phyloP scores from a whole-genome alignment of 495 filamentous ascomycete genomes.

The Hypomontagnella submonticulosa region DNA sequence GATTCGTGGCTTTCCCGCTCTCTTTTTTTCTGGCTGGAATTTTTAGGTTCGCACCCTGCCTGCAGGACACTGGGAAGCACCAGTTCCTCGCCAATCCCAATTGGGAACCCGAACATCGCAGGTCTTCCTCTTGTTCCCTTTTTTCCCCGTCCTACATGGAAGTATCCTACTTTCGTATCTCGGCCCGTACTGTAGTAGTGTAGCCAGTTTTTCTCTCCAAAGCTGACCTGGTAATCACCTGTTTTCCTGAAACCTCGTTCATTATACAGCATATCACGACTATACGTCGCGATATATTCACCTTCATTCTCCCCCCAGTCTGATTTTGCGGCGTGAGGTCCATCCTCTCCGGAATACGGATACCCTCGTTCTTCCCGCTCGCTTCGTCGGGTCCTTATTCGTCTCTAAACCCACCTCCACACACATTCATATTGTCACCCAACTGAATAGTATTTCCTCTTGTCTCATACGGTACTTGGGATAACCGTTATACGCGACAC shows the following conservation, averaged over 20 bases:
- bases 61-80: not conserved
- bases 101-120: constrained; percentile 22
- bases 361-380: constrained; percentile 27
- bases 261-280: constrained; percentile 15
- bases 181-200: constrained; percentile 20
- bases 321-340: constrained; percentile 12
- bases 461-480: not conserved
- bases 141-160: not conserved
- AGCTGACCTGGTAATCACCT: not conserved
- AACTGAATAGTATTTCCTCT: constrained; percentile 9
- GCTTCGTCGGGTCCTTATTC: not conserved
- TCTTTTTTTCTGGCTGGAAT: constrained; percentile 5
- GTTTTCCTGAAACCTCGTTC: constrained; percentile 19
- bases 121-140: constrained; percentile 1
- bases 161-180: constrained; percentile 27
- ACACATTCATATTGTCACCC: constrained; percentile 3
- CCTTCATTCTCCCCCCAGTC: not conserved
- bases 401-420: constrained; percentile 6
- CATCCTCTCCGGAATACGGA: constrained; percentile 20
- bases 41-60: constrained; percentile 10
- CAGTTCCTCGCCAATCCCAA: constrained; percentile 20
- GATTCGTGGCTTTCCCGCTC: constrained; percentile 26
- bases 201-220: constrained; percentile 10
- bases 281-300: constrained; percentile 1
- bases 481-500: not conserved